Percentiles rank a stretch among this genome's conserved stretches.
phyloP scores from a whole-genome alignment of 2,329 filamentous ascomycete species.

The Trichophyton equinum region DNA sequence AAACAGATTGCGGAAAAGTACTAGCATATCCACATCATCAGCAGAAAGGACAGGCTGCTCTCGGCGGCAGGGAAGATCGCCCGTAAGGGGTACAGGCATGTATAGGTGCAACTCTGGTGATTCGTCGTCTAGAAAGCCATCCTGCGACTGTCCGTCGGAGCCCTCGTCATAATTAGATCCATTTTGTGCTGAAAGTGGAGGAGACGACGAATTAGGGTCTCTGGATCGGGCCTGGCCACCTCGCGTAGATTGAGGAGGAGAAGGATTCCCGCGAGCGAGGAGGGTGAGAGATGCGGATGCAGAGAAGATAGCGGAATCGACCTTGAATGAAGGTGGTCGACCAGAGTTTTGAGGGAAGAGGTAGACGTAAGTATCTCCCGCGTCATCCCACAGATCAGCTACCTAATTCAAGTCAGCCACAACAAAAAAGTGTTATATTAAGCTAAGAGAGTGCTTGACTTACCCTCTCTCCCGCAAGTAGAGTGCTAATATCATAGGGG shows the following conservation, averaged over 20 bases:
- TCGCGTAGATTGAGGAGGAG: conserved; percentile 26
- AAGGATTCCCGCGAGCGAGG: conserved; percentile 43
- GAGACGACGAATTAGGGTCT: conserved; percentile 16
- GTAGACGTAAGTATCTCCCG: conserved; percentile 52
- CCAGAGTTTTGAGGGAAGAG: conserved; percentile 46
- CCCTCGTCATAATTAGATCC: conserved; percentile 29
- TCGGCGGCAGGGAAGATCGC: conserved; percentile 30
- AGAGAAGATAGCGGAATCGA: conserved; percentile 47
- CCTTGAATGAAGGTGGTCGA: conserved; percentile 47
- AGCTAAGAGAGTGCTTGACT: conserved; percentile 11
- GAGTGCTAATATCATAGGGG: conserved; percentile 41
- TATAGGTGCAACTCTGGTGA: conserved; percentile 43
- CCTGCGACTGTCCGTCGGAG: conserved; percentile 38
- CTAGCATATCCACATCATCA: conserved; percentile 44
- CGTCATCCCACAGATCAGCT: conserved; percentile 49
- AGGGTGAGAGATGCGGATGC: conserved; percentile 45
- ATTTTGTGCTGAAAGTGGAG: conserved; percentile 18
- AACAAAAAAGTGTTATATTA: not conserved
- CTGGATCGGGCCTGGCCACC: conserved; percentile 11
- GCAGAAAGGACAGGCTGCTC: conserved; percentile 23
- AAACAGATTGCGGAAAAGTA: conserved; percentile 51
- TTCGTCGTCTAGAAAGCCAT: conserved; percentile 37
- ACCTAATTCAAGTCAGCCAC: conserved; percentile 7
- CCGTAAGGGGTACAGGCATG: conserved; percentile 45
- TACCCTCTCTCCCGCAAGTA: conserved; percentile 43